Evolutionary conservation across 108 stramenopile genomes (phyloP), one percentile per base, ranked within the genome.

Genomic region (Conticribra guillardii): DNA sequence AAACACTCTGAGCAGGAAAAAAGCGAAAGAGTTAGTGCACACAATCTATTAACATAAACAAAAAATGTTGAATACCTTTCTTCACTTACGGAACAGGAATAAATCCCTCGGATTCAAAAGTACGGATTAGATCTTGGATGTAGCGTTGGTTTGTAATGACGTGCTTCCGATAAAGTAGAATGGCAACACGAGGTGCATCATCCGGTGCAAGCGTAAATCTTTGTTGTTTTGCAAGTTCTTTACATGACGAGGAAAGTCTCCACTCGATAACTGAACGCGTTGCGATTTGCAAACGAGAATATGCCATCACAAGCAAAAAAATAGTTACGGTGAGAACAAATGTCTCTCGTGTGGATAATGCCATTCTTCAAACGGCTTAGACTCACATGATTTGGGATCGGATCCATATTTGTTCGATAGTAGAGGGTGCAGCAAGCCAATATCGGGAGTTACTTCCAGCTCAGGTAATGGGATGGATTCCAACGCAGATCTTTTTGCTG

Each of bases 151-250:
- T 74, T 23, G 94, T 91, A 65, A 95, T 88, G 44, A 92, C 94
- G 69, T 95, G 94, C 56, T 95, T 95, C 49, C 91, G 72, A 65
- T 89, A 95, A 33, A 95, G 73, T 9, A 95, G 73, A 18, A 95
- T 56, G 21, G 94, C 94, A 44, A 89, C 84, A 24, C 80, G 67
- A 18, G 94, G 91, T 22, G 91, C 80, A 22, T 65, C 30, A 24
- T 56, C 44, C 18, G 80, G 69, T 14, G 91, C 88, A 24, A 89
- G 67, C 11, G 27, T 17, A 37, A 82, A 86, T 0, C 59, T 54
- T 44, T 73, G 26, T 57, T 64, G 27, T 19, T 58, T 27, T 9
- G 89, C 86, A 24, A 62, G 22, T 24, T 72, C 60, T 14, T 23
- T 15, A 41, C 69, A 68, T 32, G 55, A 15, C 7, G 72, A 28